Evolutionary conservation across 331 rosid genomes (phyloP).

Genomic region (Pyracantha coccinea): DNA sequence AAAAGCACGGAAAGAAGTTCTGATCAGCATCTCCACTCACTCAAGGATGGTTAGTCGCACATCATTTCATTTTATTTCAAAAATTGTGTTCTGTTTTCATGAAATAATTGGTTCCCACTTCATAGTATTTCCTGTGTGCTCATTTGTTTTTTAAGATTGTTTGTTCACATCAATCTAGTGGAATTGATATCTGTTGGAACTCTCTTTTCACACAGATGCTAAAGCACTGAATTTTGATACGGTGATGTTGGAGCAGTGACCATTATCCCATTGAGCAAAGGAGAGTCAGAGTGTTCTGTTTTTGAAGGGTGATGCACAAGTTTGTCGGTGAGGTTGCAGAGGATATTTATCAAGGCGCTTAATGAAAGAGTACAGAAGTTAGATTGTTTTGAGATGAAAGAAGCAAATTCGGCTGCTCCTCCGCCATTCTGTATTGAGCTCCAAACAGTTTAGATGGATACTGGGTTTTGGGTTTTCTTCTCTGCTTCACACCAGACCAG

Average conservation of each 20-base stretch:
- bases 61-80: not conserved
- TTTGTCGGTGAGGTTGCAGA: not conserved
- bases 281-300: not conserved
- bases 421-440: not conserved
- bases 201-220: not conserved
- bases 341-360: not conserved
- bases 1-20: slow-evolving; percentile 18
- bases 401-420: not conserved
- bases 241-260: not conserved
- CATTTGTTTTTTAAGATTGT: not conserved
- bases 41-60: slow-evolving; percentile 39
- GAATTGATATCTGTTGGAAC: not conserved
- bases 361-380: not conserved
- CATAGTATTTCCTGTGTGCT: not conserved
- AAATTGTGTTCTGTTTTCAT: not conserved
- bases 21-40: slow-evolving; percentile 14
- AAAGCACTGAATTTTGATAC: not conserved
- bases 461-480: not conserved
- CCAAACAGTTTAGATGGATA: not conserved
- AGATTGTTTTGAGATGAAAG: not conserved
- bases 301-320: not conserved
- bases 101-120: not conserved
- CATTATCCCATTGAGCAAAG: not conserved
- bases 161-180: not conserved
- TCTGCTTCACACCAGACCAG: not conserved